Evolutionary conservation across 2,329 filamentous ascomycete genomes (phyloP), one percentile per base, ranked within the genome.

Genomic region (Aspergillus caelatus): DNA sequence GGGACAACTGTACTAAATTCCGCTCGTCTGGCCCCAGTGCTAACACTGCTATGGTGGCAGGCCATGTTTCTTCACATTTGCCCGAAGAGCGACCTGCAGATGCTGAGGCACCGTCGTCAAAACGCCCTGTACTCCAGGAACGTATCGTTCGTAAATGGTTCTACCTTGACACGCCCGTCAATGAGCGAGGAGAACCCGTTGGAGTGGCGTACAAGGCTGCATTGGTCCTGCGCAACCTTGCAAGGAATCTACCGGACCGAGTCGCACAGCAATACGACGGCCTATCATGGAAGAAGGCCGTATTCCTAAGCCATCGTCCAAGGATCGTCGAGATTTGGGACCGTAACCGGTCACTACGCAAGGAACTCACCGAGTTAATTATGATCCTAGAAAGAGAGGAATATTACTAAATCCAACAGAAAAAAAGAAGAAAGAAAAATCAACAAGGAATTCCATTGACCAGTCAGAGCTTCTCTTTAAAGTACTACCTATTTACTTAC

Each of bases 151-250:
- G 78, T 56, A 72, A 75, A 39, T 80, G 75, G 72, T 76, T 74
- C 58, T 80, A 77, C 54, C 74, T 78, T 68, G 76, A 79, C 45
- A 82, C 80, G 0, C 78, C 79, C 12, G 63, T 76, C 46, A 80
- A 82, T 57, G 78, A 81, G 57, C 73, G 75, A 32, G 75, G 74
- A 14, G 78, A 82, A 41, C 79, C 82, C 3, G 70, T 77, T 57
- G 82, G 82, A 12, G 74, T 82, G 19, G 78, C 82, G 23, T 82
- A 82, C 70, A 82, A 82, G 67, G 79, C 80, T 32, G 75, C 79
- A 8, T 70, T 84, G 53, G 77, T 84, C 3, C 65, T 84, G 67
- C 78, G 81, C 48, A 84, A 84, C 57, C 72, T 84, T 32, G 78
- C 80, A 11, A 71, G 78, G 11, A 80, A 81, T 63, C 71, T 81